Base-by-base conservation (phyloP, 139 green algal species). In the Closterium sp. region DNA sequence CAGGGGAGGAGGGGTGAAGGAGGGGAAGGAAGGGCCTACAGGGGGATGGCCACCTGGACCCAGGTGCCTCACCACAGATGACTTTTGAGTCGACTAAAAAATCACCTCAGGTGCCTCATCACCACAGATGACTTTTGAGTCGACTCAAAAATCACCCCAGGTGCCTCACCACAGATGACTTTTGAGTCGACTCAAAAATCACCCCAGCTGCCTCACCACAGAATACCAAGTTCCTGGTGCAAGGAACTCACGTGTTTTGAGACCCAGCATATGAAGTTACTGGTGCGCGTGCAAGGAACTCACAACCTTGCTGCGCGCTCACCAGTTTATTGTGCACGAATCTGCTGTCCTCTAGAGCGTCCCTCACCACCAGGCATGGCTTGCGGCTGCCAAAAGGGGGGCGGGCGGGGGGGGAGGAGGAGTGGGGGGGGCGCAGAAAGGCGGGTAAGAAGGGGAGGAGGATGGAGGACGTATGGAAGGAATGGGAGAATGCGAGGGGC, bases 311-410 rank as follows among this genome's bases (percentile, higher is more conserved):
- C n/a, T n/a, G n/a, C n/a, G n/a, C n/a, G n/a, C n/a, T n/a, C n/a
- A n/a, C n/a, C n/a, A 98, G 95, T 1, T 95, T 94, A 91, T 98
- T 98, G 84, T 93, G 88, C 10, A 89, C 76, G 90, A 98, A 98
- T 86, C 97, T 94, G 3, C 93, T 84, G 32, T 92, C 90, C 55
- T 84, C 28, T 23, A 84, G 12, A 3, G 90, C 84, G 30, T 92
- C 34, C 34, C 33, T 84, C 43, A 92, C 90, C 21, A 92, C 30
- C 23, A 92, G 84, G 32, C 90, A 92, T 32, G 90, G 90, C 8
- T 84, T 90, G 32, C 66, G 43, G 32, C 90, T 92, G 90, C 5
- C n/a, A n/a, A n/a, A 34, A 4, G 25, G 33, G 12, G 32, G 84
- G 36, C 6, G 64, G 33, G 32, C 21, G 83, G 28, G 31, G 83